Base-by-base conservation (phyloP, 208 protist genomes). In the Trypanosoma avium region DNA sequence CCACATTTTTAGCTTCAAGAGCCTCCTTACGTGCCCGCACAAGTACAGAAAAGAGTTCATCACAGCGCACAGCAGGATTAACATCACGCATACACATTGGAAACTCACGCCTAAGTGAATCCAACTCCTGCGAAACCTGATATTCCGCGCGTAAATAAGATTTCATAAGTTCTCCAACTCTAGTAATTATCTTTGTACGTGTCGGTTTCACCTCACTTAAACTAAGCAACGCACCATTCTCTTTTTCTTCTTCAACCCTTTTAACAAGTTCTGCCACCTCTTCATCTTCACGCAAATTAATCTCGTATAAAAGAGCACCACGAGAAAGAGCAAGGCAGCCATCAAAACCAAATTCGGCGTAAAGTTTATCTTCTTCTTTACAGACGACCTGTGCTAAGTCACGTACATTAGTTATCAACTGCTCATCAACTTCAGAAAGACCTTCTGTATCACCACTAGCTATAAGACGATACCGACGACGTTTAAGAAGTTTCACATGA, bases 51-150 rank as follows among this genome's bases (percentile, higher is more conserved):
- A 85, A 76, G 55, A 75, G 79, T 48, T 76, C 75, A 55, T 90
- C 84, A 49, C 46, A 17, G 46, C 70, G 56, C 17, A 90, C 52
- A 29, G 78, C 77, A 1, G 84, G 80, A 67, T 90, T 90, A 15
- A 85, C 77, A 73, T 86, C 80, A 0, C 70, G 74, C 17, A 75
- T 65, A 45, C 80, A 90, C 21, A 66, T 79, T 7, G 81, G 75
- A 67, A 76, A 80, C n/a, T 17, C 21, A 6, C 52, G 50, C 26
- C 74, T 67, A 49, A 90, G 72, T 6, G 33, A 53, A 13, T 57
- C 32, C 33, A 84, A 47, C 29, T 70, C 59, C 4, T 35, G 21
- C 26, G 80, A 76, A 9, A 90, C 63, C 9, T 73, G 27, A 46
- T 61, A 9, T 66, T 90, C 79, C 6, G 73, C 73, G 13, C 29